Conservation (phyloP, 2,329 filamentous ascomycete species). For the Monosporascus cannonballus region DNA sequence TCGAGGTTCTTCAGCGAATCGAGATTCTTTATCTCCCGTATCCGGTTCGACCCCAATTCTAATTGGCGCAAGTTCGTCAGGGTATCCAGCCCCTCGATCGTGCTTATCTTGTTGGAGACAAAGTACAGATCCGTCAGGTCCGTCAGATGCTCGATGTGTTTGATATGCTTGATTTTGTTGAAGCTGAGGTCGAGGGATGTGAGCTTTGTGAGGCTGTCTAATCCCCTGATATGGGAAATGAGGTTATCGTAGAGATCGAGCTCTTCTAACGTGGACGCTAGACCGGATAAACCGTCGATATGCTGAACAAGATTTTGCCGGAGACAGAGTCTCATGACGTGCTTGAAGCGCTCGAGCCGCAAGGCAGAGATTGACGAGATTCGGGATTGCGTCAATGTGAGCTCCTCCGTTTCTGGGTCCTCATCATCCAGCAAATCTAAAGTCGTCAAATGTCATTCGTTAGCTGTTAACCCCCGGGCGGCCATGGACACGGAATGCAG, state of each 20-base stretch:
- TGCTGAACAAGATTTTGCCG: constrained; percentile 84
- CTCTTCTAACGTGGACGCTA: constrained; percentile 67
- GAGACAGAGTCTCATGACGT: constrained; percentile 73
- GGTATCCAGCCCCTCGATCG: constrained; percentile 77
- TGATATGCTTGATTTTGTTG: constrained; percentile 99
- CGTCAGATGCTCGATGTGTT: constrained; percentile 71
- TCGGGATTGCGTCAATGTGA: constrained; percentile 85
- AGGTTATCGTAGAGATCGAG: constrained; percentile 97
- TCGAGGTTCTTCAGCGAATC: constrained; percentile 72
- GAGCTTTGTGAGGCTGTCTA: constrained; percentile 72
- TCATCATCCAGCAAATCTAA: constrained; percentile 57
- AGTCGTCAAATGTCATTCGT: constrained; percentile 6
- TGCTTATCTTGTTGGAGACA: constrained; percentile 88
- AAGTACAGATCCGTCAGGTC: constrained; percentile 82
- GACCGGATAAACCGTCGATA: constrained; percentile 65
- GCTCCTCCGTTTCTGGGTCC: constrained; percentile 62
- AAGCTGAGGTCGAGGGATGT: constrained; percentile 86
- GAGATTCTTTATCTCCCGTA: constrained; percentile 82
- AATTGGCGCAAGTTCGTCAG: constrained; percentile 72
- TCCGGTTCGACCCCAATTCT: constrained; percentile 87
- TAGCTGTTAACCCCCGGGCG: neutral
- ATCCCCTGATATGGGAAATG: constrained; percentile 76
- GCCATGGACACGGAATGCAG: neutral
- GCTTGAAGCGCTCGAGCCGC: constrained; percentile 74
- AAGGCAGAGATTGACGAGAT: constrained; percentile 73